Base-by-base conservation (phyloP, 202 grass and related monocot species). In the Setaria italica region DNA sequence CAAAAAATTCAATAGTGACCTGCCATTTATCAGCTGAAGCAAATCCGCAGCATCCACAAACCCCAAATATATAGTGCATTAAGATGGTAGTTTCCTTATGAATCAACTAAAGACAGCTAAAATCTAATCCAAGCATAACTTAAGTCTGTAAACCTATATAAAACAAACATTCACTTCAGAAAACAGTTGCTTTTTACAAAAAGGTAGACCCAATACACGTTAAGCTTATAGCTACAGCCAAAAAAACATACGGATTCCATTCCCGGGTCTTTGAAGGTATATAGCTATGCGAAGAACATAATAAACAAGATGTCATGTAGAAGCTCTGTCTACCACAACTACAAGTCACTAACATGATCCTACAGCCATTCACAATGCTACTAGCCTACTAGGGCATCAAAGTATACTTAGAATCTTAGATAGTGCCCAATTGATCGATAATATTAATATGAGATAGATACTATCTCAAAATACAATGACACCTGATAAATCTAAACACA, bases 401-500 rank as follows among this genome's bases (percentile, higher is more conserved):
- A 70, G 3, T 49, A 80, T 32, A n/a, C 50, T 53, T 19, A 37
- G 35, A 37, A 37, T 37, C 39, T 41, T 6, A 41, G 39, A 41
- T 41, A 41, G 39, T 41, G 39, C 6, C 39, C 39, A 39, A 39
- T 39, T 39, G 37, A 39, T 39, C 37, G 37, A 39, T 4, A 41
- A 41, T 41, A 41, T 41, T 41, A 17, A 71, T 11, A 14, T 35
- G 45, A 73, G 63, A 66, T 8, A 20, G 42, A 3, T 41, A 69
- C 7, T 8, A 66, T 53, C 49, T 67, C 32, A 21, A 7, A 78
- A 72, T 33, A 43, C 8, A 53, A 59, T 29, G 68, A 50, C 7
- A 72, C 50, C 47, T 56, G 4, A 3, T 17, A 79, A 82, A 72
- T 16, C 66, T 41, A 83, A 82, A 87, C 7, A 25, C 9, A 45